phyloP scores from a whole-genome alignment of 305 asterid genomes.

The Fraxinus greggii region DNA sequence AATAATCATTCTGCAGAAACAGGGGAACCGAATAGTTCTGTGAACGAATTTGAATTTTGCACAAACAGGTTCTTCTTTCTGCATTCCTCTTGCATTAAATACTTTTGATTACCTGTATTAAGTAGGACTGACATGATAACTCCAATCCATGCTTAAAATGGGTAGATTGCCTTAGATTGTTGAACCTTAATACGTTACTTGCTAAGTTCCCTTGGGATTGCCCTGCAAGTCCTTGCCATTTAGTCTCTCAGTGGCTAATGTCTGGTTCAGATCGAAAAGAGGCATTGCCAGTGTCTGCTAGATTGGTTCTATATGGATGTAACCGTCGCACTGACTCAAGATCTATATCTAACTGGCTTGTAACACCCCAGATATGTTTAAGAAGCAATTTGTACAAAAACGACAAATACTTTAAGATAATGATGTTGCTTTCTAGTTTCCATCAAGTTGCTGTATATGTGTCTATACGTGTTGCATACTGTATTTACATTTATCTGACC shows the following conservation, averaged over 20 bases:
- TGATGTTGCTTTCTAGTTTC: conserved; percentile 9
- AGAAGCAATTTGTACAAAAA: neutral
- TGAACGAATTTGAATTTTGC: conserved; percentile 30
- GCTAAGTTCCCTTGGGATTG: neutral
- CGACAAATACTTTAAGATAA: neutral
- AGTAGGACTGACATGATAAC: neutral
- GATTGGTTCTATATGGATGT: conserved; percentile 1
- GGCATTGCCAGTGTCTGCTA: conserved; percentile 1
- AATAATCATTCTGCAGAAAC: conserved; percentile 24
- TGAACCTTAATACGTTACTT: neutral
- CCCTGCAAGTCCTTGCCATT: conserved; percentile 1
- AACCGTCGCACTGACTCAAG: neutral
- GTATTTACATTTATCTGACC: neutral
- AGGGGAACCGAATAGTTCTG: conserved; percentile 29
- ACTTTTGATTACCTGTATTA: conserved; percentile 21
- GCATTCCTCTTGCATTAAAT: neutral
- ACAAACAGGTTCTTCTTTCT: conserved; percentile 34
- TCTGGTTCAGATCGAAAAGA: conserved; percentile 8
- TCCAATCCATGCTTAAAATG: neutral
- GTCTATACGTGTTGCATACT: neutral
- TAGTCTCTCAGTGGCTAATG: neutral
- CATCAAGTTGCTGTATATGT: conserved; percentile 10
- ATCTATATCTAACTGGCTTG: neutral
- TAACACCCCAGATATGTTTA: conserved; percentile 9
- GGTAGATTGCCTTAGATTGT: neutral